Evolutionary conservation across 2,329 filamentous ascomycete genomes (phyloP).

Genomic region (Penicillium occitanis): DNA sequence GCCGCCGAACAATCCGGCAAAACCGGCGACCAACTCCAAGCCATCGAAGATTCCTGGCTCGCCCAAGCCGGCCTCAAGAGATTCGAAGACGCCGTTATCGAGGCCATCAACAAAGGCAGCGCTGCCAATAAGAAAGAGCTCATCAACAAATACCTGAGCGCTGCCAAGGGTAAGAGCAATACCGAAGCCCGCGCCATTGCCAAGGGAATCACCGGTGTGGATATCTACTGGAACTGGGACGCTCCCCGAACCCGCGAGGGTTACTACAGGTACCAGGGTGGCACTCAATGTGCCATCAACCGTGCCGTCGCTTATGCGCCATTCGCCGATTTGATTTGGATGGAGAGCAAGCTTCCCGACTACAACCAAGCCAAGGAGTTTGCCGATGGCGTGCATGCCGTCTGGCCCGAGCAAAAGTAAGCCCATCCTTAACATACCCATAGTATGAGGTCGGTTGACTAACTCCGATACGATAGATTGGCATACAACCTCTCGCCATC

Average conservation of each 20-base stretch:
- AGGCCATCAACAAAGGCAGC: conserved; percentile 70
- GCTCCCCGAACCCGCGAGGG: conserved; percentile 89
- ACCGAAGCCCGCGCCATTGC: conserved; percentile 77
- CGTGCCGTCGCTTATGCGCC: conserved; percentile 88
- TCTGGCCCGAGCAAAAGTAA: conserved; percentile 95
- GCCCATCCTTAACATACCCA: conserved; percentile 30
- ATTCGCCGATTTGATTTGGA: conserved; percentile 96
- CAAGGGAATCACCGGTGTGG: conserved; percentile 70
- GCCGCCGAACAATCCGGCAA: conserved; percentile 81
- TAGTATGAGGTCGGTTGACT: not conserved
- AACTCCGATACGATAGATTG: conserved; percentile 56
- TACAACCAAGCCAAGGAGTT: conserved; percentile 90
- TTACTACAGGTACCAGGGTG: conserved; percentile 89
- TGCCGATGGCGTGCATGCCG: conserved; percentile 86
- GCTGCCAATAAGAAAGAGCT: conserved; percentile 66
- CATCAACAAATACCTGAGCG: conserved; percentile 64
- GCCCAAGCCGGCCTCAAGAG: conserved; percentile 76
- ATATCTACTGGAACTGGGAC: conserved; percentile 95
- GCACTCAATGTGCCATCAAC: conserved; percentile 87
- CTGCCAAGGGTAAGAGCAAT: conserved; percentile 81
- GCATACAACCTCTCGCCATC: conserved; percentile 98
- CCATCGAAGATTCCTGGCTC: conserved; percentile 88
- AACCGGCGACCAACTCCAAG: conserved; percentile 75
- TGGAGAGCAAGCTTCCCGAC: conserved; percentile 97
- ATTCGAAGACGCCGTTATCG: conserved; percentile 85